Percentiles rank a stretch among this genome's conserved stretches.
Conservation (phyloP, 2,329 filamentous ascomycete species). For the Helminthosporium solani region DNA sequence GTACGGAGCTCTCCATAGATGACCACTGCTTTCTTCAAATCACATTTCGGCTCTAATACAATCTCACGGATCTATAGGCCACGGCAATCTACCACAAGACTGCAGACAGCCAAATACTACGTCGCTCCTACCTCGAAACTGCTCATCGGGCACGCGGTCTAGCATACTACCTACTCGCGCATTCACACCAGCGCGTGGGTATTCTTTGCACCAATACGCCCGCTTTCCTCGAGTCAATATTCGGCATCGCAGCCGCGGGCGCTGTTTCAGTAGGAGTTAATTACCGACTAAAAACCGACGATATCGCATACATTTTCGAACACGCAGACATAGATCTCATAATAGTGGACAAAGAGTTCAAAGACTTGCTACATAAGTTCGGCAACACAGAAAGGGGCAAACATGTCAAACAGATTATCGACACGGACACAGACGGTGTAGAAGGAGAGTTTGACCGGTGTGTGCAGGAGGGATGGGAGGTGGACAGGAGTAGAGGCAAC, state of each 20-base stretch:
- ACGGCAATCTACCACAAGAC: slow-evolving; percentile 85
- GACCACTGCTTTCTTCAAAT: not conserved
- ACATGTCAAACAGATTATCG: slow-evolving; percentile 70
- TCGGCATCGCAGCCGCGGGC: slow-evolving; percentile 79
- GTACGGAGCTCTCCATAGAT: too few species aligned
- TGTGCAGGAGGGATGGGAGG: slow-evolving; percentile 73
- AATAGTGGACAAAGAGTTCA: slow-evolving; percentile 81
- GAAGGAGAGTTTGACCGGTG: slow-evolving; percentile 81
- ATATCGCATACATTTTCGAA: slow-evolving; percentile 87
- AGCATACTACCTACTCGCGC: slow-evolving; percentile 80
- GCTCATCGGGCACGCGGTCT: slow-evolving; percentile 84
- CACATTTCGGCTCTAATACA: not conserved
- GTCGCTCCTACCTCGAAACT: slow-evolving; percentile 76
- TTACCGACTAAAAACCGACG: slow-evolving; percentile 75
- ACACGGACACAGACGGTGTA: slow-evolving; percentile 78
- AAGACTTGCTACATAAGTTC: slow-evolving; percentile 68
- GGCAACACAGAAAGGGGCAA: slow-evolving; percentile 53
- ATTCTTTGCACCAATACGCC: slow-evolving; percentile 91
- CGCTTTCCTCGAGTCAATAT: slow-evolving; percentile 88
- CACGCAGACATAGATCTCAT: slow-evolving; percentile 85
- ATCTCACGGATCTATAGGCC: slow-evolving; percentile 51
- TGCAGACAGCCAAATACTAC: slow-evolving; percentile 69
- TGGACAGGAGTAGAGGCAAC: slow-evolving; percentile 65
- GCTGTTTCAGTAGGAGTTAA: slow-evolving; percentile 74
- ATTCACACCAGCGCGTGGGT: slow-evolving; percentile 73